Percentiles rank a stretch among this genome's conserved stretches.
Evolutionary conservation across 208 protist species (phyloP).

Genomic region (Acanthamoeba triangularis): DNA sequence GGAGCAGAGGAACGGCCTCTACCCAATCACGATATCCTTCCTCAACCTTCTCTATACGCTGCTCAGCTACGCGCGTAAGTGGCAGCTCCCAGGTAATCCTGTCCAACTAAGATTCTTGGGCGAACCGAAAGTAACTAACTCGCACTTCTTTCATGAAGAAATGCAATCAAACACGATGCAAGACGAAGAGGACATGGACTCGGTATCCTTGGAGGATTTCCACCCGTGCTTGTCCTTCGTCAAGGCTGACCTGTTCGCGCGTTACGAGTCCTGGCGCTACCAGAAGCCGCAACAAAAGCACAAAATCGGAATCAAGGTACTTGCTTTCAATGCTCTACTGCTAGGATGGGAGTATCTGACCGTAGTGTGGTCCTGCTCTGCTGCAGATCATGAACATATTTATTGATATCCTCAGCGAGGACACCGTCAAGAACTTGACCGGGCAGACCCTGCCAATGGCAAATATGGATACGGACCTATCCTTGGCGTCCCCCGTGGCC

Average conservation of each 20-base stretch:
- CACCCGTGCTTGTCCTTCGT: slow-evolving; percentile 35
- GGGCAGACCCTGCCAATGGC: too few species aligned
- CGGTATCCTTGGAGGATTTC: slow-evolving; percentile 16
- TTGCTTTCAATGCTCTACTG: not conserved
- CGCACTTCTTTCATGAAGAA: not conserved
- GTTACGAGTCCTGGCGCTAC: slow-evolving; percentile 44
- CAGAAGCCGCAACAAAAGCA: not conserved
- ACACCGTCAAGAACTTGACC: not conserved
- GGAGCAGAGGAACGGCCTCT: slow-evolving; percentile 9
- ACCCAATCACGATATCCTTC: slow-evolving; percentile 58
- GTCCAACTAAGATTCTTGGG: too few species aligned
- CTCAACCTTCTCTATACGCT: slow-evolving; percentile 41
- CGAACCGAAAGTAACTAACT: not conserved
- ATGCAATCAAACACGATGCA: not conserved
- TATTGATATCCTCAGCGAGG: slow-evolving; percentile 54
- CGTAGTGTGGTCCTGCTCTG: not conserved
- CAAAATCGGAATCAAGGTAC: slow-evolving; percentile 59
- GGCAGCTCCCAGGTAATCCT: not conserved
- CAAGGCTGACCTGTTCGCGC: slow-evolving; percentile 33
- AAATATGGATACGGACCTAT: not conserved
- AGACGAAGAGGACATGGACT: not conserved
- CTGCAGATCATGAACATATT: slow-evolving; percentile 54
- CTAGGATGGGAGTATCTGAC: not conserved
- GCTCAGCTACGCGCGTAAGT: not conserved
- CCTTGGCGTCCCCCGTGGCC: not conserved